Conservation (phyloP, 2,329 filamentous ascomycete species). For the Penicillium sp. region DNA sequence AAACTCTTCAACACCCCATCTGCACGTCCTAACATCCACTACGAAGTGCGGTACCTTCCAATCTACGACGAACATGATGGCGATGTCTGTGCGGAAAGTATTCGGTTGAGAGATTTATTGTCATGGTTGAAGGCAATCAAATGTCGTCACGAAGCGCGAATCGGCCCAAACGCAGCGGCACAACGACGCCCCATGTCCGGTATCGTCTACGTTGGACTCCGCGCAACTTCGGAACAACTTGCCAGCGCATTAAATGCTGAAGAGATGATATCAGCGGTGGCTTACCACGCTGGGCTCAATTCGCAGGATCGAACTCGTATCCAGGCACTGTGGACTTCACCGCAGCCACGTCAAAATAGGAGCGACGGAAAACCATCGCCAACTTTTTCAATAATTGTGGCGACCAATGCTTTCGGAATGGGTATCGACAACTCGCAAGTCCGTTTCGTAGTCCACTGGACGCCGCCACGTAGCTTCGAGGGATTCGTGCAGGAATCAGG, state of each 20-base stretch:
- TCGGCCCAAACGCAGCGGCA: conserved; percentile 30
- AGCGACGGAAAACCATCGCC: conserved; percentile 37
- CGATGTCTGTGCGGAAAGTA: conserved; percentile 45
- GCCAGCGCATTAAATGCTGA: conserved; percentile 37
- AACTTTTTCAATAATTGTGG: conserved; percentile 89
- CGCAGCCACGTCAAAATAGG: conserved; percentile 8
- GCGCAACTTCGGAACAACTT: conserved; percentile 44
- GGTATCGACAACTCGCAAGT: conserved; percentile 96
- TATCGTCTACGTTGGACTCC: conserved; percentile 50
- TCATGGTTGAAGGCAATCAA: conserved; percentile 75
- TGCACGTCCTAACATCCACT: conserved; percentile 80
- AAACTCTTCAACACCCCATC: conserved; percentile 82
- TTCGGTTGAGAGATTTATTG: conserved; percentile 77
- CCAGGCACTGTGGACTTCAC: conserved; percentile 44
- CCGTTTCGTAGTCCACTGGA: conserved; percentile 93
- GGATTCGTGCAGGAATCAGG: conserved; percentile 96
- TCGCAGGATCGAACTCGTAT: conserved; percentile 68
- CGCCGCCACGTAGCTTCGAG: conserved; percentile 89
- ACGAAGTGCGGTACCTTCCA: conserved; percentile 72
- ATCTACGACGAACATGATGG: conserved; percentile 28
- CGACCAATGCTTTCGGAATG: conserved; percentile 96
- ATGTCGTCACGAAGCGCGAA: conserved; percentile 62
- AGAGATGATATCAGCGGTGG: conserved; percentile 43
- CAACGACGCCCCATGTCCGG: conserved; percentile 43
- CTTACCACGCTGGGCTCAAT: conserved; percentile 64